phyloP scores from a whole-genome alignment of 1,284 basidiomycete species.

The Lignosus rhinocerotis region DNA sequence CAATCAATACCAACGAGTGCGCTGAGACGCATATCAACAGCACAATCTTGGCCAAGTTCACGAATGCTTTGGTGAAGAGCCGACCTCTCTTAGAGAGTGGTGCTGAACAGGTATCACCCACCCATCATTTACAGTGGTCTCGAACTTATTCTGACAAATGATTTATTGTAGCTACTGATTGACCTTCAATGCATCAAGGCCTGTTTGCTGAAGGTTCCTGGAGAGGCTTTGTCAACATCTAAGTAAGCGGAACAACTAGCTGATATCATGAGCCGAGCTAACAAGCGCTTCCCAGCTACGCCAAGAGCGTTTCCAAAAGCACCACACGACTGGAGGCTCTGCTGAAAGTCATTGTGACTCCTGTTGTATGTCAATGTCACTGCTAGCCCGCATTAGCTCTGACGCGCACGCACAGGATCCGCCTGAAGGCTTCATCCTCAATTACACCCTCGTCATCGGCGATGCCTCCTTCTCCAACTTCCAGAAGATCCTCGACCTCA shows the following conservation, averaged over 20 bases:
- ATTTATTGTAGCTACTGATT: slow-evolving; percentile 69
- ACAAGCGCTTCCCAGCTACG: slow-evolving; percentile 57
- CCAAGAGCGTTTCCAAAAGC: slow-evolving; percentile 77
- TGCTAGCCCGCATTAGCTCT: slow-evolving; percentile 1
- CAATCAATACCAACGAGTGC: background rate
- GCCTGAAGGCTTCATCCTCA: slow-evolving; percentile 90
- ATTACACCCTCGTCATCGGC: slow-evolving; percentile 90
- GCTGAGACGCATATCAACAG: slow-evolving; percentile 42
- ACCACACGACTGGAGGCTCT: slow-evolving; percentile 85
- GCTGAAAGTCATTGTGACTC: slow-evolving; percentile 92
- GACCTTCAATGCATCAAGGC: slow-evolving; percentile 89
- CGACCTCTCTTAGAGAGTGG: slow-evolving; percentile 87
- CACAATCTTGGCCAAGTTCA: slow-evolving; percentile 81
- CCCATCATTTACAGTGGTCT: slow-evolving; percentile 10
- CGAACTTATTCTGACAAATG: background rate
- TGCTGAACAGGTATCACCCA: slow-evolving; percentile 79
- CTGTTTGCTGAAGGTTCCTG: slow-evolving; percentile 81
- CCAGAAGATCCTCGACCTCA: slow-evolving; percentile 98
- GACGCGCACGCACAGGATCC: slow-evolving; percentile 61
- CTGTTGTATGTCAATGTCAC: slow-evolving; percentile 57
- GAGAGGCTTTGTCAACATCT: slow-evolving; percentile 57
- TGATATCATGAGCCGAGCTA: slow-evolving; percentile 1
- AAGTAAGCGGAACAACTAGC: slow-evolving; percentile 42
- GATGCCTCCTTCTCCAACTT: slow-evolving; percentile 95
- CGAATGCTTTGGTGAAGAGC: slow-evolving; percentile 83